Conservation (phyloP, 306 rosid species). For the Castanea crenata region DNA sequence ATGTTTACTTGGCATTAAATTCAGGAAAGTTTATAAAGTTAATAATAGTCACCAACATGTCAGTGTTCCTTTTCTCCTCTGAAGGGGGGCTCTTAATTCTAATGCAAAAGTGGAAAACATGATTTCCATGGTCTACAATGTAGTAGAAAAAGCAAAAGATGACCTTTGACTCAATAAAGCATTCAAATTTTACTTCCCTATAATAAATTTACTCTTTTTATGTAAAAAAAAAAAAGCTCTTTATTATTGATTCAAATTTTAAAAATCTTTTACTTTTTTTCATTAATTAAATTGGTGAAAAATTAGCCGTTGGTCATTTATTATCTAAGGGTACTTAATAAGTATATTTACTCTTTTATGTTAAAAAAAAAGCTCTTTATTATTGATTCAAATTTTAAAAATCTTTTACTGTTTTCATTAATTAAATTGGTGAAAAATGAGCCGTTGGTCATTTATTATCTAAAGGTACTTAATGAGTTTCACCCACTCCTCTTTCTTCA, state of each 20-base stretch:
- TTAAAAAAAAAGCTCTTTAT: not conserved
- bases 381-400: not conserved
- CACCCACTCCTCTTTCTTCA: too few species aligned
- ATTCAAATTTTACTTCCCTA: not conserved
- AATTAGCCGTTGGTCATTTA: too few species aligned
- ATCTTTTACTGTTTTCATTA: too few species aligned
- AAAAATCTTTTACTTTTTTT: too few species aligned
- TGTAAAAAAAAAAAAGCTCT: not conserved
- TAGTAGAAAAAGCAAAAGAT: constrained; percentile 53
- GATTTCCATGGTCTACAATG: constrained; percentile 63
- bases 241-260: not conserved
- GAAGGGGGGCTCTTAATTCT: constrained; percentile 44
- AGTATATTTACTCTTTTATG: not conserved
- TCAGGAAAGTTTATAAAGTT: constrained; percentile 37
- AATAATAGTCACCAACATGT: constrained; percentile 14
- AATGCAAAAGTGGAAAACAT: constrained; percentile 50
- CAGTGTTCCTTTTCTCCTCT: constrained; percentile 32
- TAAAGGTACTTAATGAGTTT: too few species aligned
- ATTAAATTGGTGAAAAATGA: too few species aligned
- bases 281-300: too few species aligned
- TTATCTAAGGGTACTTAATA: too few species aligned
- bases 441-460: too few species aligned
- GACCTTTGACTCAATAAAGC: constrained; percentile 44
- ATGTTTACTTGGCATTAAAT: constrained; percentile 27
- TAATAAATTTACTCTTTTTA: not conserved